Evolutionary conservation across 75 land plant species (phyloP), one percentile per base, ranked within the genome.

Genomic region (Isoetes taiwanensis): DNA sequence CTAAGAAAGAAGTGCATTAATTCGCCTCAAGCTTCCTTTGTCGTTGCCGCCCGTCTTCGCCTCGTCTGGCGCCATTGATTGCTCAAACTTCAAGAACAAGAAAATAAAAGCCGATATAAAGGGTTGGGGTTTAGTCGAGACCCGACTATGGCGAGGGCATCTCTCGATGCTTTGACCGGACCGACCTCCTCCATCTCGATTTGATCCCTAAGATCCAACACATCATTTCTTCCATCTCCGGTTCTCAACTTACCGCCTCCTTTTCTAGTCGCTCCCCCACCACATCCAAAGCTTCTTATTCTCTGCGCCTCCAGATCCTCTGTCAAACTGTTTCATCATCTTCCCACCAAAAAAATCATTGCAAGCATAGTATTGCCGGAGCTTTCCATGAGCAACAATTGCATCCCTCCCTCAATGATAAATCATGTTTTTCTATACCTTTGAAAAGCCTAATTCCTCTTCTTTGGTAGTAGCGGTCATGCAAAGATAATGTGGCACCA

Each of bases 131-230:
- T n/a, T n/a, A n/a, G n/a, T n/a, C n/a, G 20, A 5, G 9, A 17
- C 20, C 17, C 30, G 27, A 46, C 67, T 4, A 67, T 67, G 70
- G 70, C 64, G 65, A 65, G 74, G 32, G 85, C 82, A 81, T 83
- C 81, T n/a, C n/a, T n/a, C 48, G 98, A 87, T 67, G 80, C 84
- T 10, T 41, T 93, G 31, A 93, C 95, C 24, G 90, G 88, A 4
- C 34, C 69, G 2, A 85, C 98, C 20, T 95, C 98, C 34, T 95
- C 98, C 5, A 87, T 95, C 4, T 76, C 95, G 26, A 79, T 93
- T 70, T 72, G 76, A 43, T 41, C 61, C 19, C 90, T 84, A n/a
- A 95, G 88, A 27, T 83, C 88, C 31, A 72, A 84, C 76, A 80
- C 56, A 61, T 90, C 86, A 57, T 43, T 74, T 5, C 38, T 76